Evolutionary conservation across 2,329 filamentous ascomycete genomes (phyloP), one percentile per base, ranked within the genome.

Genomic region (Aspergillus fructus): DNA sequence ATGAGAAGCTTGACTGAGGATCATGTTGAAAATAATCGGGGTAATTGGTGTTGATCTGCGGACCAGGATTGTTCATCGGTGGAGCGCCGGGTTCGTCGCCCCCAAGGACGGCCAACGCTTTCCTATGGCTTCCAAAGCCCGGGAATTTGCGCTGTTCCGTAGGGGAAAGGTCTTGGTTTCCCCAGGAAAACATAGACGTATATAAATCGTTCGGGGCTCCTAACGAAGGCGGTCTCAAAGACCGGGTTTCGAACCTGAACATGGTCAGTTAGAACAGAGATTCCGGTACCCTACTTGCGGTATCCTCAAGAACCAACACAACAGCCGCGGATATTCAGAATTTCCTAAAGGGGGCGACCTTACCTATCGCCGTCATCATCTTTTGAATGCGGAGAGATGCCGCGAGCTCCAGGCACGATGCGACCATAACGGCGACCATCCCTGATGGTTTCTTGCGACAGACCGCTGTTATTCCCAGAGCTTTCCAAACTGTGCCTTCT

Each of bases 401-500:
- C 64, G 56, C 69, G 63, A 64, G 64, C 67, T 51, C 66, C 64
- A 39, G 64, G 55, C 41, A 62, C 55, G 58, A 66, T 63, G 49
- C 59, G 62, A 54, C 58, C 66, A 43, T 64, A 61, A 23, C 34
- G 64, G 48, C 63, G 67, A 48, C 62, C 62, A 24, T 71, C 70
- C 54, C 64, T 74, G 30, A 77, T 64, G 2, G 74, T 77, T 49
- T 76, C 74, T 53, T 77, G 72, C 23, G 76, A 76, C 34, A 68
- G 63, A 63, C 68, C 72, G 63, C 74, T 76, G 50, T 69, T 69
- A 47, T 67, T 65, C 48, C 69, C 74, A 30, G 75, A 74, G 65
- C 71, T 74, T 55, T 71, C 72, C n/a, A 75, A 77, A 55, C 72
- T 75, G 64, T 76, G 71, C 49, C 75, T 71, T 30, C 67, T 64